Evolutionary conservation across 176 grass and related monocot genomes (phyloP).

Genomic region (Tillandsia leiboldiana): DNA sequence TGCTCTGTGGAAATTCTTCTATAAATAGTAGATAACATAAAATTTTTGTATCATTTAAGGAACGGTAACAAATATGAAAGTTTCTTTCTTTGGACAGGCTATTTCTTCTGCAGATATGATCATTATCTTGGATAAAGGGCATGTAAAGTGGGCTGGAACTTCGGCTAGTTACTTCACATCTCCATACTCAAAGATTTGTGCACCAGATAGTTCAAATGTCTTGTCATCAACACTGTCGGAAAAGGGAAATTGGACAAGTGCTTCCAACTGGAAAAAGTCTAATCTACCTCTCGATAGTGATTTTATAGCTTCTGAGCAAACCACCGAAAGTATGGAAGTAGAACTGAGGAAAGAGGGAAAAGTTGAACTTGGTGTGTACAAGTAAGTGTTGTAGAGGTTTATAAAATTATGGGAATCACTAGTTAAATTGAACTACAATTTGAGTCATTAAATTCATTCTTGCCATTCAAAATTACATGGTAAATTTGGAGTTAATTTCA

Average conservation of each 20-base stretch:
- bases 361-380: conserved; percentile 76
- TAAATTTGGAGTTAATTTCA: not conserved
- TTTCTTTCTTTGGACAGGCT: conserved; percentile 32
- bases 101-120: conserved; percentile 87
- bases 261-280: conserved; percentile 26
- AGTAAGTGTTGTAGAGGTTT: conserved; percentile 38
- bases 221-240: conserved; percentile 25
- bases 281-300: conserved; percentile 28
- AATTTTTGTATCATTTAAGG: not conserved
- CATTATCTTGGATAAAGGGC: conserved; percentile 66
- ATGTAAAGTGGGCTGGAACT: conserved; percentile 58
- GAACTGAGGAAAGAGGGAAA: conserved; percentile 79
- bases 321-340: conserved; percentile 31
- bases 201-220: conserved; percentile 35
- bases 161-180: conserved; percentile 50
- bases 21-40: not conserved
- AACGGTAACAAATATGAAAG: not conserved
- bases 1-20: not conserved
- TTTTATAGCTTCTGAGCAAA: conserved; percentile 27
- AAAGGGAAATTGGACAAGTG: conserved; percentile 29
- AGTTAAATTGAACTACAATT: not conserved
- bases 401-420: not conserved
- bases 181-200: conserved; percentile 47
- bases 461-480: too few relatives aligned
- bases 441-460: not conserved